phyloP scores from a whole-genome alignment of 306 rosid genomes.

The Rubus parviflorus region DNA sequence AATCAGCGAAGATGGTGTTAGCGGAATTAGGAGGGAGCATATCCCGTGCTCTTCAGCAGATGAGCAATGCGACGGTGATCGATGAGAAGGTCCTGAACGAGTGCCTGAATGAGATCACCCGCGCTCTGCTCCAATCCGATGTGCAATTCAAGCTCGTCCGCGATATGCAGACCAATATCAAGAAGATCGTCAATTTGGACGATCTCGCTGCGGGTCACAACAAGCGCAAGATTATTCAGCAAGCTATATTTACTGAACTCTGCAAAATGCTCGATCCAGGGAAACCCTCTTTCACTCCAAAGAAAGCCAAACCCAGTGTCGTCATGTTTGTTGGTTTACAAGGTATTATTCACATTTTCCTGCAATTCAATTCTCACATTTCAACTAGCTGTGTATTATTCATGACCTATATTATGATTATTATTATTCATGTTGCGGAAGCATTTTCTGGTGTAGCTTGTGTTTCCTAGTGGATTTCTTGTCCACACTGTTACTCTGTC shows the following conservation, averaged over 20 bases:
- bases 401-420: too few species aligned
- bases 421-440: too few species aligned
- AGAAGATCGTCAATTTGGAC: slow-evolving; percentile 77
- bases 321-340: slow-evolving; percentile 93
- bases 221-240: slow-evolving; percentile 85
- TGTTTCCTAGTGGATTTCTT: neutral
- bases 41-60: slow-evolving; percentile 93
- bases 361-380: neutral
- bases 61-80: slow-evolving; percentile 91
- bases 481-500: too few species aligned
- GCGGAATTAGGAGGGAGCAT: slow-evolving; percentile 93
- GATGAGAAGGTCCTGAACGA: slow-evolving; percentile 90
- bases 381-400: neutral
- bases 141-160: slow-evolving; percentile 88
- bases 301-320: slow-evolving; percentile 77
- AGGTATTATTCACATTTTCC: slow-evolving; percentile 43
- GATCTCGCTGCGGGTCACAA: slow-evolving; percentile 91
- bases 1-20: slow-evolving; percentile 63
- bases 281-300: slow-evolving; percentile 78
- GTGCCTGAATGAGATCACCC: slow-evolving; percentile 90
- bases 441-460: neutral
- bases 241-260: slow-evolving; percentile 81
- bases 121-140: slow-evolving; percentile 89
- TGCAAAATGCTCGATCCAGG: slow-evolving; percentile 94
- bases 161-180: slow-evolving; percentile 81